Conservation (phyloP, 2,329 filamentous ascomycete species). For the Trichoderma aggressivum region DNA sequence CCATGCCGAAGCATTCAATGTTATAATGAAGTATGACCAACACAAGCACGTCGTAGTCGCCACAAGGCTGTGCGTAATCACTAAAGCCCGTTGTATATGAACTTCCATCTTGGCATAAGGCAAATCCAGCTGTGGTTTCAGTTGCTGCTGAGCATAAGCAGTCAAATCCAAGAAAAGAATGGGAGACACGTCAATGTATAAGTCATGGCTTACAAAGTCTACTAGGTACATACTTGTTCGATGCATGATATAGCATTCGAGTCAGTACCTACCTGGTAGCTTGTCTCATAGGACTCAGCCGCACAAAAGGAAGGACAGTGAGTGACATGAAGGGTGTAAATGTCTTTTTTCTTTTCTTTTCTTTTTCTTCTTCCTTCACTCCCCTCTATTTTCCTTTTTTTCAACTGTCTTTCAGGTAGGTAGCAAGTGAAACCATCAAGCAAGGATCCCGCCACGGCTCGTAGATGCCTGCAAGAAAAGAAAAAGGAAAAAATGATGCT, state of each 20-base stretch:
- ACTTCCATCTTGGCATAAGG: background rate
- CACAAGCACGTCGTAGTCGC: background rate
- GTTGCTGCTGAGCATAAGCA: background rate
- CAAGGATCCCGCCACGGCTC: background rate
- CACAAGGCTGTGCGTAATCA: background rate
- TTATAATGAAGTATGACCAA: slow-evolving; percentile 12
- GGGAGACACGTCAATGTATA: background rate
- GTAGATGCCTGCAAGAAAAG: background rate
- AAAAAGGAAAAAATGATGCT: background rate
- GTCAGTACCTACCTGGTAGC: background rate
- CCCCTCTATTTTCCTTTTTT: background rate
- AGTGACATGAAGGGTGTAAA: background rate
- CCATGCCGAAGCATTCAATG: background rate
- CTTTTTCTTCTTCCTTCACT: background rate
- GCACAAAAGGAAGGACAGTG: background rate
- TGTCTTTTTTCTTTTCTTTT: background rate
- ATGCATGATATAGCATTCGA: background rate
- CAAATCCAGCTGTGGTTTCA: background rate
- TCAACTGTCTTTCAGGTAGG: background rate
- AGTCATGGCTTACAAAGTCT: background rate
- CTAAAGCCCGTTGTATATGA: background rate
- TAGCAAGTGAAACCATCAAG: background rate
- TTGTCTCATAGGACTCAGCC: background rate
- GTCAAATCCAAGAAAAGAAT: background rate
- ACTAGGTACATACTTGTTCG: background rate